Evolutionary conservation across 1,284 basidiomycete species (phyloP).

Genomic region (Fomitopsis betulina): DNA sequence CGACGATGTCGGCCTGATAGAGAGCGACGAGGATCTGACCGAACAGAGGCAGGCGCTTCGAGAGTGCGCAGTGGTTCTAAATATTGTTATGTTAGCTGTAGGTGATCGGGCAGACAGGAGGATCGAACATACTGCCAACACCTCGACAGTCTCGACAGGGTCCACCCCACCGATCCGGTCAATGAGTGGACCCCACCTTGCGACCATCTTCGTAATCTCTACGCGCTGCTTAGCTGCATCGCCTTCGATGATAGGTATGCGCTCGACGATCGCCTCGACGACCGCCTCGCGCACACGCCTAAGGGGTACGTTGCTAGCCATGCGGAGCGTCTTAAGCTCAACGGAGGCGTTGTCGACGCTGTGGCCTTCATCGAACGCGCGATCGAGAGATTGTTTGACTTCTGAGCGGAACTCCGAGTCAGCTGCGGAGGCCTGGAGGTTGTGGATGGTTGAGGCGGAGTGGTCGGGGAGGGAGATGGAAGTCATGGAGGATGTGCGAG

Average conservation of each 20-base stretch:
- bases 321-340: conserved; percentile 90
- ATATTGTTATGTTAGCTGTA: conserved; percentile 32
- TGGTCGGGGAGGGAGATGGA: conserved; percentile 38
- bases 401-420: conserved; percentile 75
- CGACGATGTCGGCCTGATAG: conserved; percentile 75
- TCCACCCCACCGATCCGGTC: conserved; percentile 74
- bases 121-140: conserved; percentile 54
- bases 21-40: conserved; percentile 71
- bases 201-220: conserved; percentile 55
- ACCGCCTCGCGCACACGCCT: conserved; percentile 76
- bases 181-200: conserved; percentile 70
- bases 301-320: conserved; percentile 88
- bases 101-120: not conserved
- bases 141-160: conserved; percentile 65
- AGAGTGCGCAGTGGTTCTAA: conserved; percentile 50
- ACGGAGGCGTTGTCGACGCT: conserved; percentile 89
- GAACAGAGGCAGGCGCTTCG: conserved; percentile 59
- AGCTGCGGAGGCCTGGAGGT: conserved; percentile 35
- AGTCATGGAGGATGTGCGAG: conserved; percentile 32
- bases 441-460: conserved; percentile 27
- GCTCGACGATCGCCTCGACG: conserved; percentile 66
- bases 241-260: conserved; percentile 53
- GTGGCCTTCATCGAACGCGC: conserved; percentile 88
- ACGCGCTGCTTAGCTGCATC: conserved; percentile 50
- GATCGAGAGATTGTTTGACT: conserved; percentile 77